These are phyloP conservation scores for Neonectria neomacrospora DNA, from an alignment of 2,329 filamentous ascomycete species.

Conservation along the genomic window DNA sequence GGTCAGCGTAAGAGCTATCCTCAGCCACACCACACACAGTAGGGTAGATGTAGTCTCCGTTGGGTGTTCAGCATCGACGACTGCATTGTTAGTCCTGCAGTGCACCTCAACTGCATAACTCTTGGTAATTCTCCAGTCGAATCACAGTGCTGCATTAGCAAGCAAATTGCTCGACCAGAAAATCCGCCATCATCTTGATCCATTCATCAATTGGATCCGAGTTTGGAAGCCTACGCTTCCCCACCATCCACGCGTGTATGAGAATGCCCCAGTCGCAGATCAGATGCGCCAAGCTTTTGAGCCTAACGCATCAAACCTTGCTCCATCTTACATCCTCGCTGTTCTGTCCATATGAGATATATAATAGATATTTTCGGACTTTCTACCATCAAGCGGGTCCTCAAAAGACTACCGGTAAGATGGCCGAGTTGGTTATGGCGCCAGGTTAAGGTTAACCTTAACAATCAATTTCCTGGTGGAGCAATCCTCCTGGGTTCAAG, in stretches of 20 bases:
- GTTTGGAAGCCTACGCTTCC: not conserved
- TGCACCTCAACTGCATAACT: not conserved
- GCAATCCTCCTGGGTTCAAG: slow-evolving; percentile 46
- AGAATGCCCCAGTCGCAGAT: slow-evolving; percentile 1
- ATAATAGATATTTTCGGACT: not conserved
- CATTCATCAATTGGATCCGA: not conserved
- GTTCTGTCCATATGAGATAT: not conserved
- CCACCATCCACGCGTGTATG: not conserved
- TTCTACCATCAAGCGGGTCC: slow-evolving; percentile 10
- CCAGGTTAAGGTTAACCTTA: slow-evolving; percentile 46
- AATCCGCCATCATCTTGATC: not conserved
- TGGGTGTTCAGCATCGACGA: slow-evolving; percentile 1
- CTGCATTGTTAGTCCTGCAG: slow-evolving; percentile 1
- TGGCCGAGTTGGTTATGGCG: slow-evolving; percentile 47
- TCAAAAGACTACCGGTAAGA: slow-evolving; percentile 35
- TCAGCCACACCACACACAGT: slow-evolving; percentile 7
- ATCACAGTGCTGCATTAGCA: not conserved
- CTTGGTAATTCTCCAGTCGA: not conserved
- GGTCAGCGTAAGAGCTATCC: not conserved
- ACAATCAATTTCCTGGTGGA: slow-evolving; percentile 44
- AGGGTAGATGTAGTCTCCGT: slow-evolving; percentile 10
- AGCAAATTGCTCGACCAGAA: not conserved
- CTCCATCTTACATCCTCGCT: not conserved
- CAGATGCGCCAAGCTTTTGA: not conserved
- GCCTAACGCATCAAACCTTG: not conserved